These are phyloP conservation scores for Chlorella sp. DNA, from an alignment of 139 green algal species.

Conservation along the genomic window DNA sequence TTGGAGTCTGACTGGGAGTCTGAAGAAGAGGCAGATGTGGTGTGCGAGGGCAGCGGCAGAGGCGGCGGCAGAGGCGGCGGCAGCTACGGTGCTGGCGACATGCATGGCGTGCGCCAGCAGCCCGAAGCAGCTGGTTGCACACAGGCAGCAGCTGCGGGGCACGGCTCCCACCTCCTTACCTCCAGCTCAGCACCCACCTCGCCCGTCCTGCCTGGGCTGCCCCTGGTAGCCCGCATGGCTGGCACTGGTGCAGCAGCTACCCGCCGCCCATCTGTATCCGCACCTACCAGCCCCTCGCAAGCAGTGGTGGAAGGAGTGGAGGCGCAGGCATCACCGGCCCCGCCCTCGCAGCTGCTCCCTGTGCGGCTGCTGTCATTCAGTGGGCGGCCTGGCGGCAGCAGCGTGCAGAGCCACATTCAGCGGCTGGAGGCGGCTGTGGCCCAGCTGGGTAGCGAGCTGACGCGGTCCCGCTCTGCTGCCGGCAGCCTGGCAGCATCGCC, in stretches of 20 bases:
- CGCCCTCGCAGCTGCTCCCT: not conserved
- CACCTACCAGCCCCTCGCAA: not conserved
- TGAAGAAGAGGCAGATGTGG: not conserved
- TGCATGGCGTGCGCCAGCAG: too few species aligned
- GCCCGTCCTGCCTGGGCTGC: slow-evolving; percentile 8
- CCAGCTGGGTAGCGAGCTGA: slow-evolving; percentile 24
- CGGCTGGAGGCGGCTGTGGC: slow-evolving; percentile 8
- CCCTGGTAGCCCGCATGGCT: not conserved
- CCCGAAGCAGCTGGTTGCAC: not conserved
- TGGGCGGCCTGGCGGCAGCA: not conserved
- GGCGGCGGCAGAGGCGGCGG: too few species aligned
- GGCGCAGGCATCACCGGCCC: not conserved
- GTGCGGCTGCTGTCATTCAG: slow-evolving; percentile 28
- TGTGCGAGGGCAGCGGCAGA: too few species aligned
- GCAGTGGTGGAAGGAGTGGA: not conserved
- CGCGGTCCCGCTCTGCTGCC: not conserved
- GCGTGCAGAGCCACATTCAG: slow-evolving; percentile 1
- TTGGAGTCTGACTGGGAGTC: not conserved
- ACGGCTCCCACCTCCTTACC: too few species aligned
- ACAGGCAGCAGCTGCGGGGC: not conserved
- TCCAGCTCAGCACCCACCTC: not conserved
- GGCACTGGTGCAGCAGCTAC: not conserved
- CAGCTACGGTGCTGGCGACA: too few species aligned
- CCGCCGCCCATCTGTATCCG: not conserved
- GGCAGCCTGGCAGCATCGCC: not conserved